Percentiles rank a stretch among this genome's conserved stretches.
These are phyloP conservation scores for Choanephora cucurbitarum DNA, from an alignment of 371 early-diverging fungal genomes.

Conservation along the genomic window DNA sequence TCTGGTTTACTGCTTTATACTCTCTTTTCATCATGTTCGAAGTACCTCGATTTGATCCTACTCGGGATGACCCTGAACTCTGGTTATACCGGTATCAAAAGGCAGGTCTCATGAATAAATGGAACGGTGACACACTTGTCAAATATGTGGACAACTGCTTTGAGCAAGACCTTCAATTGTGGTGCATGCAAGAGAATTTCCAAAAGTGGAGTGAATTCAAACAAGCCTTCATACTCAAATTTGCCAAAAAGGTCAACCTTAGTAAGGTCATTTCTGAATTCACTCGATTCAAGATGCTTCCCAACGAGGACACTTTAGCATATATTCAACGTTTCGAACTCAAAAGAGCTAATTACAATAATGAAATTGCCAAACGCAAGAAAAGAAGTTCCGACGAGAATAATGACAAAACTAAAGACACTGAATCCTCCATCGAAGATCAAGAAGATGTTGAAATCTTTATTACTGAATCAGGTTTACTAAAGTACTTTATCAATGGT, in stretches of 20 bases:
- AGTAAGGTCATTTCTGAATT: background rate
- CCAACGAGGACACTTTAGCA: background rate
- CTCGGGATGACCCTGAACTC: background rate
- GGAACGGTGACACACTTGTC: background rate
- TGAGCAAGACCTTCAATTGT: background rate
- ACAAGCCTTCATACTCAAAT: background rate
- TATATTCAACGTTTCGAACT: background rate
- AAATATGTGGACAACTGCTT: constrained; percentile 7
- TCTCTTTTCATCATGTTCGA: background rate
- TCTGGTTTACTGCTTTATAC: background rate
- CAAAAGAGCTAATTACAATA: background rate
- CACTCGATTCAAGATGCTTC: background rate
- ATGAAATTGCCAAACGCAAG: background rate
- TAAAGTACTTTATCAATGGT: background rate
- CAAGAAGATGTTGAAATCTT: background rate
- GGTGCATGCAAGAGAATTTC: constrained; percentile 4
- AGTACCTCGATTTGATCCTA: background rate
- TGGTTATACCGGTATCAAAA: constrained; percentile 3
- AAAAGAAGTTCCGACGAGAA: background rate
- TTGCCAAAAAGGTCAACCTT: background rate
- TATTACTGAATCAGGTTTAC: background rate
- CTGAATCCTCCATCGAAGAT: background rate
- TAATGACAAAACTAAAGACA: background rate
- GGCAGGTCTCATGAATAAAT: background rate
- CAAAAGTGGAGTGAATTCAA: background rate